These are phyloP conservation scores for Inonotus hispidus DNA, from an alignment of 1,284 basidiomycete species.

Conservation along the genomic window DNA sequence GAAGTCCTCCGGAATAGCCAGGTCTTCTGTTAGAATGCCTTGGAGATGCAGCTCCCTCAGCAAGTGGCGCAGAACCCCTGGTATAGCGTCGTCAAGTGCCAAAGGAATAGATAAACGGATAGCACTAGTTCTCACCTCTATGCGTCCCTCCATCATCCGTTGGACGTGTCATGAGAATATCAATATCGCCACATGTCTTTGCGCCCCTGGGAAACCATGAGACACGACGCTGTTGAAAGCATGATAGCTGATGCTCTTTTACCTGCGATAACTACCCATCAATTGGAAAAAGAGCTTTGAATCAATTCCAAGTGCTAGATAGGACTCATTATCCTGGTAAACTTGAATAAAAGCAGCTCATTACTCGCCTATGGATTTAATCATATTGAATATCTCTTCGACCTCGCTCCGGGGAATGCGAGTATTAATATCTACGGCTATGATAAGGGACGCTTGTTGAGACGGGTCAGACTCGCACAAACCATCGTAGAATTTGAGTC, in stretches of 20 bases:
- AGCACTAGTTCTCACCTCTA: slow-evolving; percentile 35
- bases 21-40: slow-evolving; percentile 70
- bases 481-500: slow-evolving; percentile 77
- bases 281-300: slow-evolving; percentile 69
- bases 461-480: slow-evolving; percentile 9
- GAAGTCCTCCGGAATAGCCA: slow-evolving; percentile 65
- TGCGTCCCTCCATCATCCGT: slow-evolving; percentile 70
- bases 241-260: slow-evolving; percentile 8
- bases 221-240: background rate
- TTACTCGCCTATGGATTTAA: slow-evolving; percentile 60
- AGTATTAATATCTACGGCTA: slow-evolving; percentile 54
- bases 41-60: slow-evolving; percentile 50
- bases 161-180: slow-evolving; percentile 79
- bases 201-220: slow-evolving; percentile 43
- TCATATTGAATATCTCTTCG: slow-evolving; percentile 61
- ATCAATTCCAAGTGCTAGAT: slow-evolving; percentile 64
- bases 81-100: background rate
- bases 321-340: background rate
- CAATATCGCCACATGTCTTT: slow-evolving; percentile 81
- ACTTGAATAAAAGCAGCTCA: background rate
- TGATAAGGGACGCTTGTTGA: background rate
- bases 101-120: background rate
- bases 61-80: slow-evolving; percentile 55
- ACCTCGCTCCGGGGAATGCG: slow-evolving; percentile 86
- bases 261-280: slow-evolving; percentile 89